Evolutionary conservation across 768 basidiomycete genomes (phyloP), one percentile per base, ranked within the genome.

Genomic region (Lentinula guzmanii): DNA sequence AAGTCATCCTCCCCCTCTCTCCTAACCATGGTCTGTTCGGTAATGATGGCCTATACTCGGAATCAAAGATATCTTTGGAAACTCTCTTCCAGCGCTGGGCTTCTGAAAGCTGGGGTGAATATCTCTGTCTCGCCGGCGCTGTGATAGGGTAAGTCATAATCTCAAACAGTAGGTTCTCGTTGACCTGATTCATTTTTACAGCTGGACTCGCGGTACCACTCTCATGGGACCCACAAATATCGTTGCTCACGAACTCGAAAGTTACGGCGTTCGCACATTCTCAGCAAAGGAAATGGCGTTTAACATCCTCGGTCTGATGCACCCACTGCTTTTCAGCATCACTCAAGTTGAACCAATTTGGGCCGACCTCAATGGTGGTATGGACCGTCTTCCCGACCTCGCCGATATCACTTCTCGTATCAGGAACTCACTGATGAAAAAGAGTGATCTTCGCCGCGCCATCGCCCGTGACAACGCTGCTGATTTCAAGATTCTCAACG

Each of bases 281-380:
- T 98, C 96, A 0, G 91, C 97, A 33, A 98, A 98, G 79, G 97
- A 99, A 77, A 99, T 98, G 97, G 95, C 97, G 0, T 99, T 99
- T 86, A 99, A 99, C 76, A 94, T 99, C 68, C 89, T 99, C 59
- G 96, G 97, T 63, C 83, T 99, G 54, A 98, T 99, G 96, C 97
- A 99, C 70, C 97, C 97, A 48, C 86, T 98, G 5, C 84, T 99
- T 58, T 98, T 98, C 86, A 97, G 96, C 74, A 96, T 99, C 70
- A 97, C 96, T 10, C 97, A 99, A 73, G 95, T 98, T 51, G 96
- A 99, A 72, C 96, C 97, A 8, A 95, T 98, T 71, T 98, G 97
- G 97, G 97, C 96, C 60, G 97, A 98, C 72, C 81, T 98, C 64
- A 97, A 95, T 67, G 96, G 96, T 68, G 96, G 95, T 37, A 98